These are phyloP conservation scores for Cyberlindnera sargentensis DNA, from an alignment of 805 yeast species.

Conservation along the genomic window DNA sequence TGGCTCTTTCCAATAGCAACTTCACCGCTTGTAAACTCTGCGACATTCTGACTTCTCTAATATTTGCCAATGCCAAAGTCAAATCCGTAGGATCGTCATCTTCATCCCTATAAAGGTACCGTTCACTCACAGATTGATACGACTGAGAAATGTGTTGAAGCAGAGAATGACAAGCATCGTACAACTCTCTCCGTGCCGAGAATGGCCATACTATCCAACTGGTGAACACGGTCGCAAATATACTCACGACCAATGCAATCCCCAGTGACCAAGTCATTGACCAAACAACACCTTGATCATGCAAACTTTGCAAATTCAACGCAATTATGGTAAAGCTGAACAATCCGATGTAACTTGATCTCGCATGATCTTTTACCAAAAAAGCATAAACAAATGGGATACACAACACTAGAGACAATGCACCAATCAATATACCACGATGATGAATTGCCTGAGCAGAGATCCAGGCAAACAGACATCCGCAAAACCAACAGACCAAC, in stretches of 20 bases:
- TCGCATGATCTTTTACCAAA: slow-evolving; percentile 32
- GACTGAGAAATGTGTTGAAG: slow-evolving; percentile 37
- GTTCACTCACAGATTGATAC: slow-evolving; percentile 40
- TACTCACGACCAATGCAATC: slow-evolving; percentile 32
- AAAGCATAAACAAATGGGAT: slow-evolving; percentile 28
- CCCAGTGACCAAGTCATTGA: slow-evolving; percentile 34
- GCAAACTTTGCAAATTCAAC: slow-evolving; percentile 20
- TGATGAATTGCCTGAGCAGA: slow-evolving; percentile 33
- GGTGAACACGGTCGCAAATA: slow-evolving; percentile 29
- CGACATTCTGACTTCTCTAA: slow-evolving; percentile 41
- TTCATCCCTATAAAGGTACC: slow-evolving; percentile 41
- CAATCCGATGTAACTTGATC: slow-evolving; percentile 36
- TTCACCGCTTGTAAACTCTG: slow-evolving; percentile 35
- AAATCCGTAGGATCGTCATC: slow-evolving; percentile 40
- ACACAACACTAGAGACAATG: slow-evolving; percentile 32
- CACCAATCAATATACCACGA: slow-evolving; percentile 31
- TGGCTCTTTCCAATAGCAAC: slow-evolving; percentile 30
- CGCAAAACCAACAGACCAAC: slow-evolving; percentile 29
- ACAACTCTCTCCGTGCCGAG: slow-evolving; percentile 35
- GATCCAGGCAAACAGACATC: slow-evolving; percentile 43
- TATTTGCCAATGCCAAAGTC: slow-evolving; percentile 35
- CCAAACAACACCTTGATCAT: slow-evolving; percentile 22
- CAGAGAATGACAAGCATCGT: slow-evolving; percentile 31
- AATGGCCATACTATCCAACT: slow-evolving; percentile 46
- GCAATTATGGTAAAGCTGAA: slow-evolving; percentile 35